A percentile compares a stretch with the other conserved stretches of the same genome.
Evolutionary conservation across 176 grass and related monocot species (phyloP).

Genomic region (Cocos nucifera): DNA sequence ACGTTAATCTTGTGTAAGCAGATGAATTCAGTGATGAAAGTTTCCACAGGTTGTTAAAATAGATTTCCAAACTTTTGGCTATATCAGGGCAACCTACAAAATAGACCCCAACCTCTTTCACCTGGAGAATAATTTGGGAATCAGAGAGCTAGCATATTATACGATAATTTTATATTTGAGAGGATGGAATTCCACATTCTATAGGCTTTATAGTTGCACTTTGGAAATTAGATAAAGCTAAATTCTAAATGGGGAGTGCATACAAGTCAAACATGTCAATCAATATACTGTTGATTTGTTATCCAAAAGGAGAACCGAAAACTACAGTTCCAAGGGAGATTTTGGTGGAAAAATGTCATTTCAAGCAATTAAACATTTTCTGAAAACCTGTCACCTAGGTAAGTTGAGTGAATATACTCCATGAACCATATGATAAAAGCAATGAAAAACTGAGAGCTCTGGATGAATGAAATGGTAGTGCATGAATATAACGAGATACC

Average conservation of each 20-base stretch:
- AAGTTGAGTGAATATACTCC: neutral
- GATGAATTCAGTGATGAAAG: slow-evolving; percentile 71
- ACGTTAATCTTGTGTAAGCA: slow-evolving; percentile 45
- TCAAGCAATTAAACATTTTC: too few relatives aligned
- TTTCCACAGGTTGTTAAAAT: slow-evolving; percentile 69
- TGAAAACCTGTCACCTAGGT: too few relatives aligned
- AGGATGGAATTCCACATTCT: too few relatives aligned
- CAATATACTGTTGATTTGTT: too few relatives aligned
- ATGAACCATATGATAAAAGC: neutral
- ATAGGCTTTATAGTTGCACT: too few relatives aligned
- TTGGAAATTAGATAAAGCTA: too few relatives aligned
- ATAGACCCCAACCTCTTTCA: slow-evolving; percentile 90
- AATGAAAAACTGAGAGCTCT: neutral
- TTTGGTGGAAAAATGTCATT: too few relatives aligned
- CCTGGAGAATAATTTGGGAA: slow-evolving; percentile 29
- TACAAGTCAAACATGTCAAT: too few relatives aligned
- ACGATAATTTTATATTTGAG: neutral
- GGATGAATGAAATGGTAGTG: too few relatives aligned
- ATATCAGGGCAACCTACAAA: slow-evolving; percentile 58
- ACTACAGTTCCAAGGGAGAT: too few relatives aligned
- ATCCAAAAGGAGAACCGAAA: too few relatives aligned
- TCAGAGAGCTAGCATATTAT: neutral
- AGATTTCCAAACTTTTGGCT: slow-evolving; percentile 44
- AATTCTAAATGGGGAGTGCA: too few relatives aligned
- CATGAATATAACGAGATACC: slow-evolving; percentile 20